These are phyloP conservation scores for Austropuccinia psidii DNA, from an alignment of 1,284 basidiomycete genomes.

Conservation along the genomic window DNA sequence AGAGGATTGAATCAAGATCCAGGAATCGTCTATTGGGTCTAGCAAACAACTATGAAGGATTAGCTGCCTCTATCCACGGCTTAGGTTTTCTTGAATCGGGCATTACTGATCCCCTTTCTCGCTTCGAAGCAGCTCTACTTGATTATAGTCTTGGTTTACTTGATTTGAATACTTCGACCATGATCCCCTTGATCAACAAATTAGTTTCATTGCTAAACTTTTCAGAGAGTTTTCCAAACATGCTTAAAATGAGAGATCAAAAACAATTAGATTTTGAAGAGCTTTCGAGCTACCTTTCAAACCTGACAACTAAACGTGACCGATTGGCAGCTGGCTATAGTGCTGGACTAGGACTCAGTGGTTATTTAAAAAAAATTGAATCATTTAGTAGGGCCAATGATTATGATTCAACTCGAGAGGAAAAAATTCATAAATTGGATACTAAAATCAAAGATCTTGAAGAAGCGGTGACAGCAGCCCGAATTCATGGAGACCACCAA, in stretches of 20 bases:
- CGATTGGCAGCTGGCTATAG: conserved; percentile 63
- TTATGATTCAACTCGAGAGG: conserved; percentile 82
- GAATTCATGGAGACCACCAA: no score
- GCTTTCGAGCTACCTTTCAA: conserved; percentile 85
- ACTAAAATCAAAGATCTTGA: conserved; percentile 89
- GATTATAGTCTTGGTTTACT: conserved; percentile 81
- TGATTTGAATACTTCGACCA: conserved; percentile 50
- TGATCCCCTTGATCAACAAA: conserved; percentile 68
- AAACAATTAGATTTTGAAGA: conserved; percentile 99
- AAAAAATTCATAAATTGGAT: conserved; percentile 86
- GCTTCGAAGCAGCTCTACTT: conserved; percentile 86
- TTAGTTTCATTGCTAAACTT: conserved; percentile 82
- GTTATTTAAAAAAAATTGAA: conserved; percentile 88
- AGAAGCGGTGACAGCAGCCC: no score
- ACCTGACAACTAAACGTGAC: conserved; percentile 83
- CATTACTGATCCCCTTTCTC: conserved; percentile 90
- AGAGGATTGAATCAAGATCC: conserved; percentile 56
- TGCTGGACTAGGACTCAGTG: conserved; percentile 62
- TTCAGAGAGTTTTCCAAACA: conserved; percentile 76
- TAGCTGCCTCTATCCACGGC: conserved; percentile 89
- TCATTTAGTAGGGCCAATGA: conserved; percentile 74
- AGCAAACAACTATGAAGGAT: conserved; percentile 89
- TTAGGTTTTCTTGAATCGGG: conserved; percentile 95
- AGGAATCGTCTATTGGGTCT: conserved; percentile 48
- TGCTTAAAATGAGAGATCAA: conserved; percentile 89